Evolutionary conservation across 1,284 basidiomycete genomes (phyloP).

Genomic region (Inonotus obliquus): DNA sequence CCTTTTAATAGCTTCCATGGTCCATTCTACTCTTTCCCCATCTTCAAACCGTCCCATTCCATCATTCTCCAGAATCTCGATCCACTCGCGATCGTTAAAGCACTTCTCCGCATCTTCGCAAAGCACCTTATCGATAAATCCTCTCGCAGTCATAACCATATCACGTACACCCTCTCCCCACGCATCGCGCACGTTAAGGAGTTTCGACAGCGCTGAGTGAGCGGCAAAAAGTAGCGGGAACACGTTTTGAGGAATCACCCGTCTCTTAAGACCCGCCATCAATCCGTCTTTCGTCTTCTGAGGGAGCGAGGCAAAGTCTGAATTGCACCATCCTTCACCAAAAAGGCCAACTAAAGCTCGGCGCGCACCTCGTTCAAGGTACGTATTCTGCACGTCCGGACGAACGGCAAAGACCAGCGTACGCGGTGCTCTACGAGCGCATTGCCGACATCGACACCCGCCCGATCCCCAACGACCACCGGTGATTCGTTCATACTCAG

Average conservation of each 20-base stretch:
- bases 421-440: constrained; percentile 70
- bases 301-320: constrained; percentile 71
- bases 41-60: constrained; percentile 66
- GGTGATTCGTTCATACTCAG: constrained; percentile 68
- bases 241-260: constrained; percentile 59
- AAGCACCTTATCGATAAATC: constrained; percentile 57
- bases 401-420: constrained; percentile 75
- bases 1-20: constrained; percentile 60
- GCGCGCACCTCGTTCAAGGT: constrained; percentile 67
- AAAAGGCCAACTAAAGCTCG: constrained; percentile 76
- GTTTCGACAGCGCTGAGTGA: constrained; percentile 54
- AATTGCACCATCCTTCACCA: constrained; percentile 79
- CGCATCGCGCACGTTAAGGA: constrained; percentile 49
- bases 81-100: constrained; percentile 66
- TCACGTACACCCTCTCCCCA: constrained; percentile 67
- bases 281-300: constrained; percentile 63
- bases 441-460: constrained; percentile 78
- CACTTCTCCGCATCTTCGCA: constrained; percentile 54
- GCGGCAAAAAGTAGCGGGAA: constrained; percentile 66
- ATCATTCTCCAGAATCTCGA: constrained; percentile 64
- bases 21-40: constrained; percentile 63
- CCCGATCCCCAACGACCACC: constrained; percentile 70
- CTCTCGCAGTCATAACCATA: constrained; percentile 58
- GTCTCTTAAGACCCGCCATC: constrained; percentile 64
- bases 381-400: constrained; percentile 70